Evolutionary conservation across 169 alveolate genomes (phyloP), one percentile per base, ranked within the genome.

Genomic region (Cystoisospora suis): DNA sequence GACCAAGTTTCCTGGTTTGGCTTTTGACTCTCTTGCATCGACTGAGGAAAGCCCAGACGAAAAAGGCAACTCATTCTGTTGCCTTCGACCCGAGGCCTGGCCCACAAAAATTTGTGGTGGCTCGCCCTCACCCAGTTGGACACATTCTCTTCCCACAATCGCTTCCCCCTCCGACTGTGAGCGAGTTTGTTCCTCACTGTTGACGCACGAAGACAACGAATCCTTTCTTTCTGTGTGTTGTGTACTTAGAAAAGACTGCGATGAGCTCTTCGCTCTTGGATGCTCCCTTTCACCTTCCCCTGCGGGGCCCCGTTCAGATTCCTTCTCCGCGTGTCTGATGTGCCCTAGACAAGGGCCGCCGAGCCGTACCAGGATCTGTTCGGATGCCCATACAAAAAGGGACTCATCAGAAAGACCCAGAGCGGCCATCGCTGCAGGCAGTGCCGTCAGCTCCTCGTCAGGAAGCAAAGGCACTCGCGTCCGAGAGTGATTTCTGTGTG

Each of bases 401-500:
- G 42, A n/a, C 56, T 72, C 83, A 34, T 72, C 83, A 9, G 83
- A 29, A 3, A 17, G 15, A 23, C 27, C 58, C 3, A 17, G 58
- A 9, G 83, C 83, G 6, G 83, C 38, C 4, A 72, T 29, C 4
- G 83, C 83, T 0, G 27, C 42, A 36, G 83, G 83, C 27, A 72
- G 83, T 56, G 47, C 56, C 17, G 56, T 38, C 3, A 72, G 83
- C 83, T 72, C 83, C 32, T 72, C 83, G 56, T 72, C 83, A 9
- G 83, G 83, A 29, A 72, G 83, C 7, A 4, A 6, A n/a, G 75
- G 34, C 46, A 53, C 56, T n/a, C n/a, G n/a, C n/a, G n/a, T n/a
- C n/a, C n/a, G n/a, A n/a, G n/a, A n/a, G n/a, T n/a, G n/a, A n/a
- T n/a, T n/a, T n/a, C n/a, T n/a, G n/a, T n/a, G n/a, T n/a, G n/a